These are phyloP conservation scores for Pilatotrama ljubarskyi DNA, from an alignment of 768 basidiomycete species.

Conservation along the genomic window DNA sequence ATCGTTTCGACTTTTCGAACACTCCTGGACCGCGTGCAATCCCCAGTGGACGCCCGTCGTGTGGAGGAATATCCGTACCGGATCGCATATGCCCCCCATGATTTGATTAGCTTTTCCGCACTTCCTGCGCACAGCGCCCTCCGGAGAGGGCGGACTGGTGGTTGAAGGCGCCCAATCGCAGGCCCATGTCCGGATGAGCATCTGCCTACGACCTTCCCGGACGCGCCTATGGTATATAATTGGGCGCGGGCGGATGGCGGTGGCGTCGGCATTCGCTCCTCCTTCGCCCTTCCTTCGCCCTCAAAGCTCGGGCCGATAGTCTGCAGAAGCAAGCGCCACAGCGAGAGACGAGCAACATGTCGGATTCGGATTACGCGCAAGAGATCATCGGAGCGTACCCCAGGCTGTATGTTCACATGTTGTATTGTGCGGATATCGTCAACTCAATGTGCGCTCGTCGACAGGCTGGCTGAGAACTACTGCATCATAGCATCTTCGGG, in stretches of 20 bases:
- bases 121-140: neutral
- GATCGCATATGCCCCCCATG: too few relatives aligned
- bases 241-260: neutral
- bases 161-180: neutral
- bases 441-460: neutral
- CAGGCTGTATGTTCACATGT: neutral
- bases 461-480: neutral
- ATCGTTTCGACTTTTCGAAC: too few relatives aligned
- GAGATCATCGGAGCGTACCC: neutral
- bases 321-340: too few relatives aligned
- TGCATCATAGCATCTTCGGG: conserved; percentile 10
- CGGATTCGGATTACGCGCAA: neutral
- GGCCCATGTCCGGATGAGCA: too few relatives aligned
- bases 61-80: too few relatives aligned
- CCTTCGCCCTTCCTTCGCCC: too few relatives aligned
- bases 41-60: too few relatives aligned
- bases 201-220: too few relatives aligned
- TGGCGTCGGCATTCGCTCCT: neutral
- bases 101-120: neutral
- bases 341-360: conserved; percentile 1
- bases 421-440: neutral
- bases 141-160: neutral
- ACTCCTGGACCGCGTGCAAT: too few relatives aligned
- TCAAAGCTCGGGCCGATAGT: too few relatives aligned
- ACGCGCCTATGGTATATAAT: neutral